A percentile compares a stretch with the other conserved stretches of the same genome.
Conservation (phyloP, 148 eudicot genomes). For the Limonium bicolor region DNA sequence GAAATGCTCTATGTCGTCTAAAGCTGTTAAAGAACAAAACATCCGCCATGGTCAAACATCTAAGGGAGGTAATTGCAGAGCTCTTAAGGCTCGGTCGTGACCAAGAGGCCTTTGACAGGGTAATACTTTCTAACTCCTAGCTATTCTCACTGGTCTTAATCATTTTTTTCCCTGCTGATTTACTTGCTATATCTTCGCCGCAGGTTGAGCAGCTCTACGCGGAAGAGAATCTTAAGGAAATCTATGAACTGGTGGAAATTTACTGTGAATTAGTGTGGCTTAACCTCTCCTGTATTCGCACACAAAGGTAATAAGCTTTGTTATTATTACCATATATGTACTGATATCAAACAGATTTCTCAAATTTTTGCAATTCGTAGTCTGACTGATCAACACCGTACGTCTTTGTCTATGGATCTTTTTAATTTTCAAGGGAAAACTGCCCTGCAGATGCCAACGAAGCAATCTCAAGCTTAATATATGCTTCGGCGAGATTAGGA, state of each 20-base stretch:
- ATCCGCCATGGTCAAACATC: slow-evolving; percentile 23
- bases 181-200: neutral
- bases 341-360: neutral
- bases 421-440: slow-evolving; percentile 24
- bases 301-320: slow-evolving; percentile 25
- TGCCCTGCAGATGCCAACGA: slow-evolving; percentile 61
- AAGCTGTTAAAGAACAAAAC: slow-evolving; percentile 55
- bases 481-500: slow-evolving; percentile 64
- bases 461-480: slow-evolving; percentile 66
- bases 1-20: slow-evolving; percentile 49
- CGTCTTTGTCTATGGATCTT: neutral
- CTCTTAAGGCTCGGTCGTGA: slow-evolving; percentile 44
- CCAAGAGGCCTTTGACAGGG: slow-evolving; percentile 45
- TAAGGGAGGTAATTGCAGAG: slow-evolving; percentile 49
- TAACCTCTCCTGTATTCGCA: slow-evolving; percentile 51
- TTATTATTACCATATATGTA: neutral
- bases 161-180: neutral
- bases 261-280: slow-evolving; percentile 53
- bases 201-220: slow-evolving; percentile 53
- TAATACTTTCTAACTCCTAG: slow-evolving; percentile 7
- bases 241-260: slow-evolving; percentile 43
- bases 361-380: neutral
- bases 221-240: slow-evolving; percentile 34
- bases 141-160: neutral
- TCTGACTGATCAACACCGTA: neutral